Evolutionary conservation across 306 rosid genomes (phyloP).

Genomic region (Cucumis sativus): DNA sequence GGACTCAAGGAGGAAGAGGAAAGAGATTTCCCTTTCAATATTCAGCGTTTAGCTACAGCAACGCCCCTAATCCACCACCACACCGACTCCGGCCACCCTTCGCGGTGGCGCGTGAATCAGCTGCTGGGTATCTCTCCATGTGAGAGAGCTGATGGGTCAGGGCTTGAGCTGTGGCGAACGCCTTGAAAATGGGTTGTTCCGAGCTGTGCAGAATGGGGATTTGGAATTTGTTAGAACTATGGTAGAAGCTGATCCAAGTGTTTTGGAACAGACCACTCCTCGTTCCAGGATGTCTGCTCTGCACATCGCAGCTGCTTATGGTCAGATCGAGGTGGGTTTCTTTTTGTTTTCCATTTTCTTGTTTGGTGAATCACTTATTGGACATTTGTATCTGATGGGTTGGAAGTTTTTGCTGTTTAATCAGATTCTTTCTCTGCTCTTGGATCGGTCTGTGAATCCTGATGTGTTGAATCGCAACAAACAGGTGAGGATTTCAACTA

Average conservation of each 20-base stretch:
- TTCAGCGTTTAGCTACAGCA: background rate
- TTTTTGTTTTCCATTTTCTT: background rate
- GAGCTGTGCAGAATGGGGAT: slow-evolving; percentile 53
- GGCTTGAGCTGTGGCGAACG: slow-evolving; percentile 42
- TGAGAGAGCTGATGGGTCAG: slow-evolving; percentile 63
- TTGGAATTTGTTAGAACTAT: slow-evolving; percentile 33
- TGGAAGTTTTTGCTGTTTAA: slow-evolving; percentile 2
- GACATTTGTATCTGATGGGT: slow-evolving; percentile 1
- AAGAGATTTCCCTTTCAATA: background rate
- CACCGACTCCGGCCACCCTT: slow-evolving; percentile 4
- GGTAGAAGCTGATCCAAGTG: slow-evolving; percentile 28
- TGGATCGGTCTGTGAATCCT: slow-evolving; percentile 43
- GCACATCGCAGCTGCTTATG: slow-evolving; percentile 70
- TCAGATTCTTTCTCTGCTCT: slow-evolving; percentile 55
- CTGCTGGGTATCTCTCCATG: slow-evolving; percentile 9
- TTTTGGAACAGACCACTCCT: slow-evolving; percentile 32
- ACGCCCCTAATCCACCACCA: background rate
- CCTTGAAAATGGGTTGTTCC: slow-evolving; percentile 31
- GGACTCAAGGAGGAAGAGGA: slow-evolving; percentile 21
- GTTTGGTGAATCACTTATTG: background rate
- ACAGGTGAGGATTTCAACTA: slow-evolving; percentile 30
- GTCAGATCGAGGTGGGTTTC: slow-evolving; percentile 64
- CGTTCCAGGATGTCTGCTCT: slow-evolving; percentile 37
- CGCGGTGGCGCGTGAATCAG: slow-evolving; percentile 37
- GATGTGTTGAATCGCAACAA: slow-evolving; percentile 59